A percentile compares a stretch with the other conserved stretches of the same genome.
These are phyloP conservation scores for Cyphellophora europaea DNA, from an alignment of 2,329 filamentous ascomycete species.

Conservation along the genomic window DNA sequence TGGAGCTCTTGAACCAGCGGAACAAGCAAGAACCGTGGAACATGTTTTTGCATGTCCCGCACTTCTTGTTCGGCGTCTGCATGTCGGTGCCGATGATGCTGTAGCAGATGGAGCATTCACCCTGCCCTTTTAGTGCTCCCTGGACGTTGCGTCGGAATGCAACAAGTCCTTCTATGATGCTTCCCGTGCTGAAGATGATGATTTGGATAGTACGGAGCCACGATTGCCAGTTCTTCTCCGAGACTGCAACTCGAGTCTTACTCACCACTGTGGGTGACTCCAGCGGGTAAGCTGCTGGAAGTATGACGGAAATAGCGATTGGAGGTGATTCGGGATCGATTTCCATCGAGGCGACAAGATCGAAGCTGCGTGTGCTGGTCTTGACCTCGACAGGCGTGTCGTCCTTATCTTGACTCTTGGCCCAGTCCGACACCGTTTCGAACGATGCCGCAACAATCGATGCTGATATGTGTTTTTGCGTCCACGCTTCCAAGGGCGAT, in stretches of 20 bases:
- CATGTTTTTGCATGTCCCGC: slow-evolving; percentile 82
- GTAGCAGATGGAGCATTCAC: slow-evolving; percentile 95
- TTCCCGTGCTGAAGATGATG: slow-evolving; percentile 86
- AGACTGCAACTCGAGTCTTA: slow-evolving; percentile 74
- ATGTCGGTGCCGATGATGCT: slow-evolving; percentile 83
- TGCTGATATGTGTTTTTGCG: slow-evolving; percentile 56
- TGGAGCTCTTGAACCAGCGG: slow-evolving; percentile 95
- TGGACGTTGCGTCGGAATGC: slow-evolving; percentile 82
- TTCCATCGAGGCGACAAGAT: slow-evolving; percentile 75
- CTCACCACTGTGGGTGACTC: slow-evolving; percentile 67
- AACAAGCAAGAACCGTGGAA: slow-evolving; percentile 88
- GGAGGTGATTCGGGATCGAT: slow-evolving; percentile 79
- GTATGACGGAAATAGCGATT: slow-evolving; percentile 69
- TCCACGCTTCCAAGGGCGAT: slow-evolving; percentile 74
- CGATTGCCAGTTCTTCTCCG: slow-evolving; percentile 83
- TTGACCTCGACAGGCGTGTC: slow-evolving; percentile 54
- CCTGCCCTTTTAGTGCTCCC: slow-evolving; percentile 82
- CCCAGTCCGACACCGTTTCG: slow-evolving; percentile 31
- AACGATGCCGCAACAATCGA: slow-evolving; percentile 31
- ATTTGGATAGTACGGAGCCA: slow-evolving; percentile 86
- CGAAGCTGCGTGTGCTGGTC: slow-evolving; percentile 59
- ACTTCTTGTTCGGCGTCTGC: slow-evolving; percentile 84
- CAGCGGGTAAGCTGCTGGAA: slow-evolving; percentile 76
- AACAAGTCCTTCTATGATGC: slow-evolving; percentile 74
- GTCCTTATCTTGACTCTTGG: slow-evolving; percentile 36